A percentile compares a stretch with the other conserved stretches of the same genome.
These are phyloP conservation scores for Aspergillus mulundensis DNA, from an alignment of 495 filamentous ascomycete species.

Conservation along the genomic window DNA sequence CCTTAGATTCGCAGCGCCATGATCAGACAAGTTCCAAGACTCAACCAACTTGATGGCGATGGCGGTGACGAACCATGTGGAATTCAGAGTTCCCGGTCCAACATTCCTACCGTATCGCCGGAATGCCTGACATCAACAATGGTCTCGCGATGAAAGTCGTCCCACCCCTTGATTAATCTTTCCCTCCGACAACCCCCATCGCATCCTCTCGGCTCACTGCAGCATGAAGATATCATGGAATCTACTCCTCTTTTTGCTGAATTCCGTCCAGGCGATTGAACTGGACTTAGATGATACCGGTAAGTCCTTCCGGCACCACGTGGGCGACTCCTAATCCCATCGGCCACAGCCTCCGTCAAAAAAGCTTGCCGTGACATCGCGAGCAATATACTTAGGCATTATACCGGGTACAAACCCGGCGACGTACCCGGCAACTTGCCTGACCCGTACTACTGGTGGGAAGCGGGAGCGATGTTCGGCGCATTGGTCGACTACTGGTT, in stretches of 20 bases:
- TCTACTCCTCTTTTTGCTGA: conserved; percentile 11
- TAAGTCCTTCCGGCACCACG: background rate
- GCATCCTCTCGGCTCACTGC: background rate
- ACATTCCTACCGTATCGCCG: background rate
- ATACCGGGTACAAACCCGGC: conserved; percentile 67
- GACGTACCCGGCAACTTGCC: conserved; percentile 70
- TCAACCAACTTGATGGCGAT: no score
- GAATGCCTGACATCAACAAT: background rate
- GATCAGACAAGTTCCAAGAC: no score
- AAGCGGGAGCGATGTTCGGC: conserved; percentile 72
- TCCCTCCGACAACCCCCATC: background rate
- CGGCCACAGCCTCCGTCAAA: conserved; percentile 44
- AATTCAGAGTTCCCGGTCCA: background rate
- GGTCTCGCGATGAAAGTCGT: background rate
- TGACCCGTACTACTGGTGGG: conserved; percentile 80
- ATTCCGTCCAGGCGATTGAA: conserved; percentile 18
- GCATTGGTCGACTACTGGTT: conserved; percentile 79
- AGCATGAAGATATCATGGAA: conserved; percentile 18
- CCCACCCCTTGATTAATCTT: background rate
- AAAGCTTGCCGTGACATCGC: conserved; percentile 38
- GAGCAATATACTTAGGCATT: conserved; percentile 53
- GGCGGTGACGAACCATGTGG: background rate
- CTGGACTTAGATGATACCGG: conserved; percentile 18
- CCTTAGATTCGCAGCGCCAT: no score
- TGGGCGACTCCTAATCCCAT: background rate